A percentile compares a stretch with the other conserved stretches of the same genome.
phyloP scores from a whole-genome alignment of 2,329 filamentous ascomycete genomes.

The Claviceps maximensis region DNA sequence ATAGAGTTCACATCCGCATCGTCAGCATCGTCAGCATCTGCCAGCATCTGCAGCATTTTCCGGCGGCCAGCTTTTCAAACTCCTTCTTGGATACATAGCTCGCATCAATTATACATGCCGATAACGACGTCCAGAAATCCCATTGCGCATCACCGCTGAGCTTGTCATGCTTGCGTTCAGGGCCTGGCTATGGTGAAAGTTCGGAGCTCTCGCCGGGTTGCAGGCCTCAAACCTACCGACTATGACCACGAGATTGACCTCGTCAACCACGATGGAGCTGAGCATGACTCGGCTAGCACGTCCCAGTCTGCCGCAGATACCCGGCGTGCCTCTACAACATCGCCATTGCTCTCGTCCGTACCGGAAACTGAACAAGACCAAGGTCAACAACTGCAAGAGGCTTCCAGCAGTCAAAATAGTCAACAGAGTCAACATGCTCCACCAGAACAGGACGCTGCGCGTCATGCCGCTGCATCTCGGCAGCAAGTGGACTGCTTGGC shows the following conservation, averaged over 20 bases:
- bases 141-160: neutral
- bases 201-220: conserved; percentile 40
- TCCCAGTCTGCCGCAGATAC: conserved; percentile 1
- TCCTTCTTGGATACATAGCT: neutral
- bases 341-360: conserved; percentile 7
- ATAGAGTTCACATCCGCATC: neutral
- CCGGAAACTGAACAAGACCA: neutral
- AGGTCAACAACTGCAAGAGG: neutral
- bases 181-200: conserved; percentile 19
- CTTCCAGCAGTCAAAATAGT: neutral
- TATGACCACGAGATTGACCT: conserved; percentile 62
- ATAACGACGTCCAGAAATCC: neutral
- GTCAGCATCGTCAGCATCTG: neutral
- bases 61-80: neutral
- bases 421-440: neutral
- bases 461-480: neutral
- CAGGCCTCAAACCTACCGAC: conserved; percentile 42
- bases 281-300: conserved; percentile 11
- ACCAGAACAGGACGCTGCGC: neutral
- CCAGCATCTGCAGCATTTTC: neutral
- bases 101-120: neutral
- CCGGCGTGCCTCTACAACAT: conserved; percentile 5
- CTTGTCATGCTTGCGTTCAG: conserved; percentile 11
- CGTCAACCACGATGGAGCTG: conserved; percentile 37
- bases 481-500: conserved; percentile 1